Evolutionary conservation across 352 stramenopile species (phyloP).

Genomic region (Aphanomyces invadans): DNA sequence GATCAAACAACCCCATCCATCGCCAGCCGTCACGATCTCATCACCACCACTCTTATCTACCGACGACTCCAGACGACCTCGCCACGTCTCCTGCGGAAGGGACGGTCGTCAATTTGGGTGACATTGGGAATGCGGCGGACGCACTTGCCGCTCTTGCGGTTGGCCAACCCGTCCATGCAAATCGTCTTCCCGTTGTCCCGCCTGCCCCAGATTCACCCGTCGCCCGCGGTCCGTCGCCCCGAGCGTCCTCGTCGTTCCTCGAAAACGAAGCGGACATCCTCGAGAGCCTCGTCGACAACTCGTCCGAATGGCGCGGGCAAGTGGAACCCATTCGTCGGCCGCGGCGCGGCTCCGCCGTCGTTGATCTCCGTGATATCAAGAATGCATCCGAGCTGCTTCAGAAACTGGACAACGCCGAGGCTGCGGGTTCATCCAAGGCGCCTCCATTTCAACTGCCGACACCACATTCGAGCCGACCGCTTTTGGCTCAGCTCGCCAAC

Average conservation of each 20-base stretch:
- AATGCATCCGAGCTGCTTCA: constrained; percentile 19
- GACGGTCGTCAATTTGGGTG: not conserved
- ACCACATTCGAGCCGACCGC: not conserved
- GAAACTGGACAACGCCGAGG: not conserved
- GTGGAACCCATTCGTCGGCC: not conserved
- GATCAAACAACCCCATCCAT: not conserved
- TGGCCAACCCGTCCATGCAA: not conserved
- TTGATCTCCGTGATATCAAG: constrained; percentile 23
- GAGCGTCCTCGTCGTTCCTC: constrained; percentile 1
- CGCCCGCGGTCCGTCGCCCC: not conserved
- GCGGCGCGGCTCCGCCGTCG: not conserved
- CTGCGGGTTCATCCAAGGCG: not conserved
- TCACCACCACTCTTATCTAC: too few species aligned
- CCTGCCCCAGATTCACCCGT: not conserved
- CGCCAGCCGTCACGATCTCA: too few species aligned
- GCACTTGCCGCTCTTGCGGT: not conserved
- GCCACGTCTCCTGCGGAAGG: not conserved
- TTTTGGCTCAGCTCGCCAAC: not conserved
- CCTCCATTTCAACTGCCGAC: not conserved
- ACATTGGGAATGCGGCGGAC: not conserved
- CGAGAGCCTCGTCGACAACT: not conserved
- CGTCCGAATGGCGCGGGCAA: not conserved
- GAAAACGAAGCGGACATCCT: constrained; percentile 1
- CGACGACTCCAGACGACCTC: not conserved
- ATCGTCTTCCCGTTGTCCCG: not conserved